phyloP scores from a whole-genome alignment of 495 filamentous ascomycete genomes.

The Tuber calosporum region DNA sequence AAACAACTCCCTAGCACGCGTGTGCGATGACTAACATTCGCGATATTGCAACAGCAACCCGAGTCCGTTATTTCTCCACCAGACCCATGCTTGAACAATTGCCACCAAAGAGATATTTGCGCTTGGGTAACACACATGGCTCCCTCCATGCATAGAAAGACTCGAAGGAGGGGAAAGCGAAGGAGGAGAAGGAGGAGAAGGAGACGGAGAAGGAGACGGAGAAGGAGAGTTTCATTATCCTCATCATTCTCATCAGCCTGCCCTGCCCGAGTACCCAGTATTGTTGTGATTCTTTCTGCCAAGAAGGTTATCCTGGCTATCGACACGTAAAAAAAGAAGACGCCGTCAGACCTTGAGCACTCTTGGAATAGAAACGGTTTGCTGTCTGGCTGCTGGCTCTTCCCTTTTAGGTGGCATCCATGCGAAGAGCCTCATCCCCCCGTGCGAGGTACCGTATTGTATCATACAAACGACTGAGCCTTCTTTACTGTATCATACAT shows the following conservation, averaged over 20 bases:
- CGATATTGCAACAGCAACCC: neutral
- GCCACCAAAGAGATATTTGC: neutral
- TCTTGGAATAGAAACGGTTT: neutral
- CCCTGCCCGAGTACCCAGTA: no score
- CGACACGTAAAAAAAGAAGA: neutral
- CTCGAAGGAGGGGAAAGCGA: neutral
- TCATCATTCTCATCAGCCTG: neutral
- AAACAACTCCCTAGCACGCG: neutral
- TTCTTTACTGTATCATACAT: no score
- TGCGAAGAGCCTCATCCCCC: neutral
- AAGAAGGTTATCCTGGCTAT: no score
- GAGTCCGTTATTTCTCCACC: neutral
- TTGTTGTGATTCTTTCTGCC: no score
- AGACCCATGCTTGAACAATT: neutral
- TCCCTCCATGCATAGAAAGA: neutral
- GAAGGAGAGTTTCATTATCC: neutral
- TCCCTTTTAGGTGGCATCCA: neutral
- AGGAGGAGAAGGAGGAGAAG: neutral
- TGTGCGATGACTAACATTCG: conserved; percentile 1
- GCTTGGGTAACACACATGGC: neutral
- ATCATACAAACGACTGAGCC: neutral
- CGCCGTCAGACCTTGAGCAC: neutral
- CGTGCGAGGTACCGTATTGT: no score
- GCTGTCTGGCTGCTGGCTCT: neutral
- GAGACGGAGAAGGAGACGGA: neutral